Percentiles rank a stretch among this genome's conserved stretches.
These are phyloP conservation scores for Nicotiana undulata DNA, from an alignment of 257 asterid species.

Conservation along the genomic window DNA sequence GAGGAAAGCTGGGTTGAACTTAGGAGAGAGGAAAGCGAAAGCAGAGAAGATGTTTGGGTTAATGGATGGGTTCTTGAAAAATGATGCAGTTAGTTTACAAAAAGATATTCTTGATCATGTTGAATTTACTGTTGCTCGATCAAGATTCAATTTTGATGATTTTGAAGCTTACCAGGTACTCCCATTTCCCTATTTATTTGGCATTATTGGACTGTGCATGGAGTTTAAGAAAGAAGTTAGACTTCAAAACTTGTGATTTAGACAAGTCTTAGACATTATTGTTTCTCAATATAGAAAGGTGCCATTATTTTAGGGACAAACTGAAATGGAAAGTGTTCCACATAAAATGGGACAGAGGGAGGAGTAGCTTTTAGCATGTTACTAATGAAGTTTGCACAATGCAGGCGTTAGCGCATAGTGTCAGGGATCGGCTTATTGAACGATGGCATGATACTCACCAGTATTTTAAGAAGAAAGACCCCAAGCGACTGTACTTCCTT, in stretches of 20 bases:
- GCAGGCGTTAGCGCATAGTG: slow-evolving; percentile 47
- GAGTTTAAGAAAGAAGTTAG: no score
- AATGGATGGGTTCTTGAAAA: slow-evolving; percentile 40
- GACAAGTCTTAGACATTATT: no score
- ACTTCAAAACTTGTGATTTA: no score
- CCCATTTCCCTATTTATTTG: no score
- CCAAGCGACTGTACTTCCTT: slow-evolving; percentile 46
- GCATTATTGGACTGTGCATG: no score
- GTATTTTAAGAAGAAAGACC: slow-evolving; percentile 39
- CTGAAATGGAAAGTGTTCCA: no score
- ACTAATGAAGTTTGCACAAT: neutral
- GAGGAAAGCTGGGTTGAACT: slow-evolving; percentile 32
- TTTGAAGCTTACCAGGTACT: slow-evolving; percentile 48
- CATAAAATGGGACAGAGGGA: no score
- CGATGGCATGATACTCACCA: slow-evolving; percentile 52
- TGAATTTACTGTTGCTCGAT: slow-evolving; percentile 45
- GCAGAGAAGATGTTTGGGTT: slow-evolving; percentile 36
- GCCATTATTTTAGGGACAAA: no score
- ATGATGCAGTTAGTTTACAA: slow-evolving; percentile 36
- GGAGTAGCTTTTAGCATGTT: neutral
- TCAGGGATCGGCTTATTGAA: slow-evolving; percentile 46
- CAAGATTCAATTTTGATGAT: slow-evolving; percentile 48
- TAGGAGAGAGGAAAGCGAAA: slow-evolving; percentile 26
- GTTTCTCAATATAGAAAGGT: no score
- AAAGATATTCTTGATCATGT: slow-evolving; percentile 47